Percentiles rank a stretch among this genome's conserved stretches.
phyloP scores from a whole-genome alignment of 768 basidiomycete genomes.

The Collybia sp. region DNA sequence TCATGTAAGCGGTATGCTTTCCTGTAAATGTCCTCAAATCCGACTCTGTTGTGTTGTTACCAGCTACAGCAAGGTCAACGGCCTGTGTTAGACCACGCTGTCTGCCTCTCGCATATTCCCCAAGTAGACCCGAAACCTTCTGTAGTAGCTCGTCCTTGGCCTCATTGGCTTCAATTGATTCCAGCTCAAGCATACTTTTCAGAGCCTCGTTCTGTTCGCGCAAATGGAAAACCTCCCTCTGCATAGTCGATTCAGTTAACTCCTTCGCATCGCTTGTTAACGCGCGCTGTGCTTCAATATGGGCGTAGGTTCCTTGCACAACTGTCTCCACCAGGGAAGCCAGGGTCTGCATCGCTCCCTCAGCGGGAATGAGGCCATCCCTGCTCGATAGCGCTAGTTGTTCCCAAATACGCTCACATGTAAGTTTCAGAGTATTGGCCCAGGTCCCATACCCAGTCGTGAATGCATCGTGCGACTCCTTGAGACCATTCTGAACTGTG shows the following conservation, averaged over 20 bases:
- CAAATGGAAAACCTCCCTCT: conserved; percentile 54
- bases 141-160: conserved; percentile 73
- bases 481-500: conserved; percentile 41
- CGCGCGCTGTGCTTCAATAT: conserved; percentile 51
- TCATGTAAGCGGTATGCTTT: conserved; percentile 44
- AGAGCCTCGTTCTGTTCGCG: conserved; percentile 70
- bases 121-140: conserved; percentile 67
- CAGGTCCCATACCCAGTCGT: conserved; percentile 49
- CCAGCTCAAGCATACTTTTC: conserved; percentile 53
- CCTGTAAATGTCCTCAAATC: conserved; percentile 41
- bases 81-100: conserved; percentile 62
- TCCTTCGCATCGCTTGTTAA: conserved; percentile 44
- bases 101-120: conserved; percentile 63
- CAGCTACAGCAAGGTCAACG: conserved; percentile 45
- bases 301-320: conserved; percentile 50
- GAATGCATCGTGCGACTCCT: conserved; percentile 49
- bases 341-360: conserved; percentile 55
- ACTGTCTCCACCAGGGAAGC: conserved; percentile 57
- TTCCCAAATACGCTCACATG: conserved; percentile 41
- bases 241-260: conserved; percentile 40
- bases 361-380: conserved; percentile 45
- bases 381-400: conserved; percentile 40
- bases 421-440: conserved; percentile 46
- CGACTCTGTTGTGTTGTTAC: conserved; percentile 52
- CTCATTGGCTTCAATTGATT: conserved; percentile 60